Evolutionary conservation across 768 basidiomycete genomes (phyloP), one percentile per base, ranked within the genome.

Genomic region (Naganishia vaughanmartiniae): DNA sequence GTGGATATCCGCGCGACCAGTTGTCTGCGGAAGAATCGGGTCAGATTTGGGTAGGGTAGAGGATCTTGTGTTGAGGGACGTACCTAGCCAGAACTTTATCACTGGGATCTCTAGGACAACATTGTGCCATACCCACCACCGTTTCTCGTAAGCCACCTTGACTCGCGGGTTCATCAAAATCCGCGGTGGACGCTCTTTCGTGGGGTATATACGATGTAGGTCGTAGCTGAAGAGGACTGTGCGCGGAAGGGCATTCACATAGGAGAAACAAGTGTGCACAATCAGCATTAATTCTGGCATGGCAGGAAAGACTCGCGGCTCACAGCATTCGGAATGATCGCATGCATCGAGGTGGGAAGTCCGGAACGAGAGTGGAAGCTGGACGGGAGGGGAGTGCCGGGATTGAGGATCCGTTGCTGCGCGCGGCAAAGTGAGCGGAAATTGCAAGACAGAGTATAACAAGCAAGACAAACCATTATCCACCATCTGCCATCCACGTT

Each of bases 61-160:
- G 12, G 5, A 33, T 6, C 55, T 7, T 42, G 7, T 11, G 9
- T 15, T 15, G 7, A 9, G 42, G 15, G 11, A 75, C 74, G 67
- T 60, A 75, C 74, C 63, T 17, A 68, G 28, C 74, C 74, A 75
- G 54, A 67, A 73, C 24, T 70, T 65, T 15, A 75, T 67, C 19
- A 72, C 45, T 2, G 74, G 74, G 4, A 72, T 51, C 26, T 70
- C 54, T 21, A 75, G 26, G 1, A 75, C 69, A 15, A 54, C 60
- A 31, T 73, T 73, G 58, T 75, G 70, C 74, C 74, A 75, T 39
- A 55, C 31, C 48, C 57, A 75, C 74, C 74, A 75, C 19, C 73
- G 70, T 34, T 70, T 34, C 53, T 73, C 70, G 48, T 75, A 75
- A 0, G 74, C 73, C 9, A 75, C 69, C 42, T 70, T 70, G 15